These are phyloP conservation scores for Nannochloris sp. DNA, from an alignment of 139 green algal genomes.

Conservation along the genomic window DNA sequence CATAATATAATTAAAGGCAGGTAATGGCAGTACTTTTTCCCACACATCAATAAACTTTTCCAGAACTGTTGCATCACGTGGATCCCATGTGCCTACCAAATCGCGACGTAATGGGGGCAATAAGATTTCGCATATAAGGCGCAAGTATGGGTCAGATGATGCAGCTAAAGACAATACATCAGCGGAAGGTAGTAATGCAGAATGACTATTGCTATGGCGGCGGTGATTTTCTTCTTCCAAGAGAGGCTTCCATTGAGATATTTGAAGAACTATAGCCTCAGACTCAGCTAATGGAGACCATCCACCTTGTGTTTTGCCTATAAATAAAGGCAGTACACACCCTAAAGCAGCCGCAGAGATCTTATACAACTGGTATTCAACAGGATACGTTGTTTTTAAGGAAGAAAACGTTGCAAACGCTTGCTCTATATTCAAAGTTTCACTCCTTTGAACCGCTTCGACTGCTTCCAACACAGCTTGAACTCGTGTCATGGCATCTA, in stretches of 20 bases:
- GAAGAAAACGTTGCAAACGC: background rate
- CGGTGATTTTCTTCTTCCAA: slow-evolving; percentile 46
- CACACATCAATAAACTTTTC: slow-evolving; percentile 80
- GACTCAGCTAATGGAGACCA: slow-evolving; percentile 62
- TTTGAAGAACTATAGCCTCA: slow-evolving; percentile 21
- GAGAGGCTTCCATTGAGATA: slow-evolving; percentile 55
- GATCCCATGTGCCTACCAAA: slow-evolving; percentile 72
- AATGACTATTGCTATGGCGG: background rate
- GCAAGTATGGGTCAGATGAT: slow-evolving; percentile 55
- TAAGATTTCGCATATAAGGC: slow-evolving; percentile 66
- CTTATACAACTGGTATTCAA: slow-evolving; percentile 85
- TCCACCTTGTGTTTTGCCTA: background rate
- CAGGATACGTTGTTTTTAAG: slow-evolving; percentile 37
- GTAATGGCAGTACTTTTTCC: slow-evolving; percentile 49
- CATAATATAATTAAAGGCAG: slow-evolving; percentile 51
- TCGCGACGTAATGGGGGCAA: slow-evolving; percentile 69
- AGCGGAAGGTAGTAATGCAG: background rate
- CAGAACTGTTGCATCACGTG: slow-evolving; percentile 67
- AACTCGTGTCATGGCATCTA: background rate
- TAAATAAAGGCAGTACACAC: slow-evolving; percentile 31
- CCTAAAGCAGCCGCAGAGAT: slow-evolving; percentile 59
- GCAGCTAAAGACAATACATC: background rate
- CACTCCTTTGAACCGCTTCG: background rate
- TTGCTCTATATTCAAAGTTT: slow-evolving; percentile 38
- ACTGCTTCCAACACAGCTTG: slow-evolving; percentile 3